These are phyloP conservation scores for Flaveria sonorensis DNA, from an alignment of 129 eudicot genomes.

Conservation along the genomic window DNA sequence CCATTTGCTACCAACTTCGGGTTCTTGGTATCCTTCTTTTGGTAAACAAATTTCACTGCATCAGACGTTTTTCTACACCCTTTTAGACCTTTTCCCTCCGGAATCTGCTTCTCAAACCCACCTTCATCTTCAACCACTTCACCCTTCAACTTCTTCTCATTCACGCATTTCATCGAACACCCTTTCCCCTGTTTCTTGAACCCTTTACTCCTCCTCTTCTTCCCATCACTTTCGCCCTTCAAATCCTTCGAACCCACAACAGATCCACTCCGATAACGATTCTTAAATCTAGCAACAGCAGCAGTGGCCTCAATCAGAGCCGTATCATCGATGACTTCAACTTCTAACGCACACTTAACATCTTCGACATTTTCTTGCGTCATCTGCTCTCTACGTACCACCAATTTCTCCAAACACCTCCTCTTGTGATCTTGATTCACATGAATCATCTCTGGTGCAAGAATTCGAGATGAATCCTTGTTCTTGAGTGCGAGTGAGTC, in stretches of 20 bases:
- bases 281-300: slow-evolving; percentile 25
- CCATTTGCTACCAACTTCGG: background rate
- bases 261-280: background rate
- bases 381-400: slow-evolving; percentile 25
- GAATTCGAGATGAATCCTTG: slow-evolving; percentile 36
- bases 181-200: slow-evolving; percentile 20
- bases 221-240: slow-evolving; percentile 38
- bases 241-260: slow-evolving; percentile 10
- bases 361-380: slow-evolving; percentile 15
- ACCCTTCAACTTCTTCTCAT: slow-evolving; percentile 24
- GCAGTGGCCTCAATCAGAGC: slow-evolving; percentile 40
- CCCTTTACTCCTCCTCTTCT: slow-evolving; percentile 26
- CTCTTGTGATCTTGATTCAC: slow-evolving; percentile 31
- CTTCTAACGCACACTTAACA: slow-evolving; percentile 33
- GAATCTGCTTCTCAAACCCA: slow-evolving; percentile 18
- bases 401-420: slow-evolving; percentile 36
- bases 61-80: slow-evolving; percentile 18
- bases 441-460: slow-evolving; percentile 18
- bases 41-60: slow-evolving; percentile 32
- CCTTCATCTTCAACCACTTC: slow-evolving; percentile 17
- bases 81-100: slow-evolving; percentile 22
- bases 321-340: slow-evolving; percentile 48
- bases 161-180: slow-evolving; percentile 32
- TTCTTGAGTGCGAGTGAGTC: slow-evolving; percentile 4
- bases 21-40: slow-evolving; percentile 26